Percentiles rank a stretch among this genome's conserved stretches.
Conservation (phyloP, 179 eudicot genomes). For the Pouteria campechiana region DNA sequence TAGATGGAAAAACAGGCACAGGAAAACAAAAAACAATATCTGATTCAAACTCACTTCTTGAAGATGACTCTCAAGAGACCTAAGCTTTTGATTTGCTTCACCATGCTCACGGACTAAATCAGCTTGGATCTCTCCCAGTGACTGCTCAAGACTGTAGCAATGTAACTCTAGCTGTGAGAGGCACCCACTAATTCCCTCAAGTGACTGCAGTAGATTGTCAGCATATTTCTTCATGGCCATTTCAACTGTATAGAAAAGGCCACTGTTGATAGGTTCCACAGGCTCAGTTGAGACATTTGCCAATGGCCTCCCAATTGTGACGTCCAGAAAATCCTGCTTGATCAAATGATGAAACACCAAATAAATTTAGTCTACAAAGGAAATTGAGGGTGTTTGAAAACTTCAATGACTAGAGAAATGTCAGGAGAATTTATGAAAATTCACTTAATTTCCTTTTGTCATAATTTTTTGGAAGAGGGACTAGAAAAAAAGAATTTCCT, state of each 20-base stretch:
- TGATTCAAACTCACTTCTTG: constrained; percentile 56
- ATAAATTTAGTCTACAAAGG: no score
- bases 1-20: neutral
- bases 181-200: constrained; percentile 92
- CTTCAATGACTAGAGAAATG: no score
- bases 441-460: no score
- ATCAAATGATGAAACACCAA: neutral
- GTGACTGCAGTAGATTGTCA: constrained; percentile 92
- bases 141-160: constrained; percentile 87
- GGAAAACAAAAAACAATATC: neutral
- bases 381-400: no score
- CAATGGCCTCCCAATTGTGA: constrained; percentile 67
- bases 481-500: no score
- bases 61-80: constrained; percentile 79
- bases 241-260: constrained; percentile 55
- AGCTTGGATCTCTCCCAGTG: constrained; percentile 90
- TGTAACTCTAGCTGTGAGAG: constrained; percentile 87
- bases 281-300: constrained; percentile 33
- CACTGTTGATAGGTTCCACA: constrained; percentile 65
- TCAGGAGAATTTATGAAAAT: no score
- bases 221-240: constrained; percentile 79
- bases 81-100: constrained; percentile 74
- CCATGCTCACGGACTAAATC: constrained; percentile 72
- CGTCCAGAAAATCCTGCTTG: constrained; percentile 75
- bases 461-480: no score